Evolutionary conservation across 768 basidiomycete species (phyloP).

Genomic region (Pleurotus salmoneostramineus): DNA sequence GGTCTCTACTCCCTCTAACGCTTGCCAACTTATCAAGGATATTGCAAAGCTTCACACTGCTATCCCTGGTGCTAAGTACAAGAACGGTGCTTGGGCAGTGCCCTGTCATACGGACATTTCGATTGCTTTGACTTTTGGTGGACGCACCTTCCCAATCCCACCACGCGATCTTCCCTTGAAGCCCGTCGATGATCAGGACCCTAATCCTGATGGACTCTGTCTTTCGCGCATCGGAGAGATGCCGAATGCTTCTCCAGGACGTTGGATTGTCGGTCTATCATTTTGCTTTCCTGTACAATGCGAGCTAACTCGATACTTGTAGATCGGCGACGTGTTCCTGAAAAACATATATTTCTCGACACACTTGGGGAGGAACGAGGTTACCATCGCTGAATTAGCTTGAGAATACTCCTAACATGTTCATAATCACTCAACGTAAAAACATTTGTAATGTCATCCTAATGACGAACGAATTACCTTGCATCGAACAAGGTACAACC

Average conservation of each 20-base stretch:
- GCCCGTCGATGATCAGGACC: slow-evolving; percentile 44
- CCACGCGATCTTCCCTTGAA: slow-evolving; percentile 61
- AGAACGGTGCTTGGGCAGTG: slow-evolving; percentile 46
- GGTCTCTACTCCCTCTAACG: no score
- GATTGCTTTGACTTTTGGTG: slow-evolving; percentile 47
- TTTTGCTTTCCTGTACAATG: background rate
- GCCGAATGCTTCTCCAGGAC: background rate
- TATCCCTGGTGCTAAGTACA: slow-evolving; percentile 38
- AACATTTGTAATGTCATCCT: no score
- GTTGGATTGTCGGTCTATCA: background rate
- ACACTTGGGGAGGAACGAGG: slow-evolving; percentile 50
- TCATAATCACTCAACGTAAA: no score
- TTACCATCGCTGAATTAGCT: slow-evolving; percentile 55
- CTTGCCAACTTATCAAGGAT: background rate
- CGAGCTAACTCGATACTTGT: background rate
- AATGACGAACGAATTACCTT: no score
- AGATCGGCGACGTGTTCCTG: slow-evolving; percentile 69
- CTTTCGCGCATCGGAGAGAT: slow-evolving; percentile 2
- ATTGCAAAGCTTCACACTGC: slow-evolving; percentile 31
- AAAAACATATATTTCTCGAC: slow-evolving; percentile 77
- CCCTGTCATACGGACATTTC: slow-evolving; percentile 39
- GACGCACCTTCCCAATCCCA: slow-evolving; percentile 49
- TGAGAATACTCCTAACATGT: slow-evolving; percentile 13
- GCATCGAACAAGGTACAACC: no score
- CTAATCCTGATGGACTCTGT: slow-evolving; percentile 23